Base-by-base conservation (phyloP, 768 basidiomycete species). In the Boletus reticuloceps region DNA sequence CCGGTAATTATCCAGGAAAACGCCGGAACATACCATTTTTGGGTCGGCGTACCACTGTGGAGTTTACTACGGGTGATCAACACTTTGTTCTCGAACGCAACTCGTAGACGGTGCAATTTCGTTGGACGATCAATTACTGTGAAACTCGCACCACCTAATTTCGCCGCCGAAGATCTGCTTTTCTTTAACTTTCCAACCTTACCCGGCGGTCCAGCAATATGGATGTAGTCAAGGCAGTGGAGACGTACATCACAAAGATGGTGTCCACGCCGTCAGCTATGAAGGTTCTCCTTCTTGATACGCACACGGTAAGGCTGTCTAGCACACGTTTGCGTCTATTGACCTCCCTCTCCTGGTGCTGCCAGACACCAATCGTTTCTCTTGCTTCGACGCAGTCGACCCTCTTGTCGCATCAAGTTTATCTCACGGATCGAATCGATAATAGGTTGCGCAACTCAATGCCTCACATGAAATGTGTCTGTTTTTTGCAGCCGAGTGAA, bases 361-460 rank as follows among this genome's bases (percentile, higher is more conserved):
- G 36, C n/a, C 59, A 91, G 94, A 98, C 96, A 7, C 95, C 96
- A 1, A 95, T 98, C 56, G 88, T 99, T 7, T 98, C 95, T 5
- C 79, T 98, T 17, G 91, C 95, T 4, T 87, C 92, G 1, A 98
- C 97, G 0, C 97, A 98, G 69, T 94, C 94, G 3, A 88, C 86
- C 10, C 79, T 99, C 29, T 78, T 99, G 41, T 87, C 94, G 4
- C 94, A 98, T 62, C 95, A 99, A 69, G 92, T 98, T 41, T 99
- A 99, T 74, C 82, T 99, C 50, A 99, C 96, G 5, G 97, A 99
- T 75, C 82, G 94, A 52, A 92, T 99, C 66, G 97, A 98, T 78
- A 98, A 98, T 78, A 85, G 77, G 71, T 85, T 86, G 58, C 84
- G 93, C 57, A 94, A 96, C 68, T 77, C 91, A 25, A 93, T 98